A percentile compares a stretch with the other conserved stretches of the same genome.
These are phyloP conservation scores for Entophlyctis luteolus DNA, from an alignment of 192 early-diverging fungal genomes.

Conservation along the genomic window DNA sequence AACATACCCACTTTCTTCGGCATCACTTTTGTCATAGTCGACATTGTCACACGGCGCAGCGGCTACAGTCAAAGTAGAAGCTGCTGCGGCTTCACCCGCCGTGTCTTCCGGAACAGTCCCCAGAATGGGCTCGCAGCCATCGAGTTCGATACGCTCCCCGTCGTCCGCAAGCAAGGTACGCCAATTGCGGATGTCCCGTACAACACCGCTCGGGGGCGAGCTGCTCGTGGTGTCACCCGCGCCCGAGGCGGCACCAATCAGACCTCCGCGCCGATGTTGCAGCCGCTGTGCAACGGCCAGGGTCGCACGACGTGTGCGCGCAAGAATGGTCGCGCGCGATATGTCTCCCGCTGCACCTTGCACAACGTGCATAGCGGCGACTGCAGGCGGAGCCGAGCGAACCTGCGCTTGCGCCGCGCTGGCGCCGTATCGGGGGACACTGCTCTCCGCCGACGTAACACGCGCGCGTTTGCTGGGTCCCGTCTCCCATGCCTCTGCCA, in stretches of 20 bases:
- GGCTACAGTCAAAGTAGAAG: background rate
- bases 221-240: background rate
- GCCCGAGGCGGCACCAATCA: background rate
- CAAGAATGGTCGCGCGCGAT: too few species aligned
- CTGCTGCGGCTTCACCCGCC: background rate
- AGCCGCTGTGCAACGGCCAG: too few species aligned
- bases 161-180: background rate
- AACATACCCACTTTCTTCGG: background rate
- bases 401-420: background rate
- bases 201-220: background rate
- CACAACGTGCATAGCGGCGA: too few species aligned
- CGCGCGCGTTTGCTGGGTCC: background rate
- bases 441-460: background rate
- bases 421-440: background rate
- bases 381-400: too few species aligned
- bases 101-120: background rate
- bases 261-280: background rate
- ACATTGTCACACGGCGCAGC: background rate
- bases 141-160: background rate
- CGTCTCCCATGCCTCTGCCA: too few species aligned
- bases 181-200: conserved; percentile 17
- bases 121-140: conserved; percentile 16
- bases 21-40: background rate
- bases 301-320: too few species aligned
- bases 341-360: too few species aligned